Evolutionary conservation across 2,329 filamentous ascomycete species (phyloP).

Genomic region (Botrytis medusae): DNA sequence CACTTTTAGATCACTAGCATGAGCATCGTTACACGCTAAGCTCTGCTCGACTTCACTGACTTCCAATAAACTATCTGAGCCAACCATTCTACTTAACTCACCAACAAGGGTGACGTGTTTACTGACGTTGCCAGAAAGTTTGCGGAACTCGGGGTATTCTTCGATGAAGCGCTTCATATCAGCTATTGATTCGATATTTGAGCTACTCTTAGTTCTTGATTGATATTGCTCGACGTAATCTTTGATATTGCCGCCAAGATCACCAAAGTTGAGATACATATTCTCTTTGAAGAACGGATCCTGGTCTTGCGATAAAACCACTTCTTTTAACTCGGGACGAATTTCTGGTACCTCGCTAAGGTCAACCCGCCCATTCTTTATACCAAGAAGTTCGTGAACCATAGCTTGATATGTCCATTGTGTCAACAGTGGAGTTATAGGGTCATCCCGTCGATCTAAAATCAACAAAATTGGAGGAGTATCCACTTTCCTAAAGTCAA

Average conservation of each 20-base stretch:
- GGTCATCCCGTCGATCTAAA: conserved; percentile 88
- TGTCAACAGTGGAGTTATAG: conserved; percentile 87
- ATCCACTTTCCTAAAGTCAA: conserved; percentile 93
- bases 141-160: conserved; percentile 96
- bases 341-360: conserved; percentile 81
- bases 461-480: conserved; percentile 91
- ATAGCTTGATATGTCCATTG: conserved; percentile 99
- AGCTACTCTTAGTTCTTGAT: conserved; percentile 92
- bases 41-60: conserved; percentile 97
- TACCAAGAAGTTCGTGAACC: conserved; percentile 94
- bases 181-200: conserved; percentile 92
- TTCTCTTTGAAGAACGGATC: conserved; percentile 99
- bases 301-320: conserved; percentile 93
- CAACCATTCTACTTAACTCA: conserved; percentile 85
- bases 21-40: conserved; percentile 94
- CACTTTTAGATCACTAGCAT: conserved; percentile 86
- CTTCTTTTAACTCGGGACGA: conserved; percentile 84
- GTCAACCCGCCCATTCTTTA: conserved; percentile 92
- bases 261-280: conserved; percentile 97
- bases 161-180: conserved; percentile 99
- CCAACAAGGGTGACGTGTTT: conserved; percentile 97
- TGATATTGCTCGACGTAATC: conserved; percentile 99
- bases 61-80: conserved; percentile 83
- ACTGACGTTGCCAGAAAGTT: conserved; percentile 95
- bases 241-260: conserved; percentile 93